Conservation (phyloP, 2,329 filamentous ascomycete genomes). For the Neurospora crassa region DNA sequence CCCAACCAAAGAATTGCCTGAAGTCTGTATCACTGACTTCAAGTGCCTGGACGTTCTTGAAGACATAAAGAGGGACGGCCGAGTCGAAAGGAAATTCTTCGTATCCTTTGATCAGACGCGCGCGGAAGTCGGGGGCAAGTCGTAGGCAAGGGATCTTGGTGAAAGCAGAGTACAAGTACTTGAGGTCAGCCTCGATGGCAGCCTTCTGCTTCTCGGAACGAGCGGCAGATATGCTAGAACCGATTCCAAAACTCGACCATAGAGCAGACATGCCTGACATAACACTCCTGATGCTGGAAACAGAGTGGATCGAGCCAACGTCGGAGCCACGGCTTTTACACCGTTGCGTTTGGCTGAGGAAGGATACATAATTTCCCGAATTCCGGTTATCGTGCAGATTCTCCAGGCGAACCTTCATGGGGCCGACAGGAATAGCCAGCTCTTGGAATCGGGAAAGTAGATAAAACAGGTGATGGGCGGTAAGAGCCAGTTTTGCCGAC, state of each 20-base stretch:
- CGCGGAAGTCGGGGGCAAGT: conserved; percentile 85
- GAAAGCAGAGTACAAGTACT: conserved; percentile 95
- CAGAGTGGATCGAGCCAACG: conserved; percentile 84
- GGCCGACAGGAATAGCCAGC: conserved; percentile 78
- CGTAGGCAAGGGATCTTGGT: conserved; percentile 93
- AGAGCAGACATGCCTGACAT: conserved; percentile 94
- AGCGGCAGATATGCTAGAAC: conserved; percentile 66
- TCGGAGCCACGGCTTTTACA: conserved; percentile 73
- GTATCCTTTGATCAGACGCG: conserved; percentile 80
- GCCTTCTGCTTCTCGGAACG: conserved; percentile 86
- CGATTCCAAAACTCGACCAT: conserved; percentile 81
- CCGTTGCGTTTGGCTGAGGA: conserved; percentile 74
- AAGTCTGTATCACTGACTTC: conserved; percentile 96
- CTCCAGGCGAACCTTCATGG: conserved; percentile 92
- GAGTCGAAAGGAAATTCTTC: conserved; percentile 98
- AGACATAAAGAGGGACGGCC: conserved; percentile 88
- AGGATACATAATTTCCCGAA: conserved; percentile 90
- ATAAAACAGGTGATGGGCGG: conserved; percentile 94
- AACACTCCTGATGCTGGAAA: conserved; percentile 92
- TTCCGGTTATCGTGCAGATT: conserved; percentile 84
- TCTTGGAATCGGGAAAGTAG: conserved; percentile 93
- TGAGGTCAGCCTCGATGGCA: conserved; percentile 75
- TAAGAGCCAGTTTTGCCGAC: conserved; percentile 83
- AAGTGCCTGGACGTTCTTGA: conserved; percentile 91
- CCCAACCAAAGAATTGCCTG: conserved; percentile 95